phyloP scores from a whole-genome alignment of 2,329 filamentous ascomycete genomes.

The Aspergillus luchuensis region DNA sequence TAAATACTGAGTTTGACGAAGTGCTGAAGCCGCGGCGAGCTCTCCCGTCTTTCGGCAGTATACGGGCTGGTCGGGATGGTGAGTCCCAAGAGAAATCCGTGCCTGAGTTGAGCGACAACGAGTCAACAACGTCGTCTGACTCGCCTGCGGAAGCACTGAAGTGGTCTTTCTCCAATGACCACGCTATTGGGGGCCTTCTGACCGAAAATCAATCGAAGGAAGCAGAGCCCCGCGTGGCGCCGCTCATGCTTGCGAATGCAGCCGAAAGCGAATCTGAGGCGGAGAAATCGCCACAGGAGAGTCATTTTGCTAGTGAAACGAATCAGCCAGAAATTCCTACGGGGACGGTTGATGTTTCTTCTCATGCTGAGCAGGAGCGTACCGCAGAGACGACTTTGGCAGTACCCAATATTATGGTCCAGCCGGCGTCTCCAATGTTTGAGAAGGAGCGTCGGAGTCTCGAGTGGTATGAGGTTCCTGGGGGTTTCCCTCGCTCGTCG shows the following conservation, averaged over 20 bases:
- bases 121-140: conserved; percentile 44
- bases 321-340: neutral
- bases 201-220: conserved; percentile 38
- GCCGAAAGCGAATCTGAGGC: neutral
- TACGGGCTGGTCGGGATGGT: conserved; percentile 51
- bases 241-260: neutral
- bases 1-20: conserved; percentile 52
- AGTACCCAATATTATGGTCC: conserved; percentile 50
- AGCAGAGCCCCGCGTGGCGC: neutral
- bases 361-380: conserved; percentile 7
- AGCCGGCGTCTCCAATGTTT: conserved; percentile 50
- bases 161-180: conserved; percentile 54
- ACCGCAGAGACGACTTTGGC: conserved; percentile 17
- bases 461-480: conserved; percentile 58
- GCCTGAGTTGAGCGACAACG: conserved; percentile 33
- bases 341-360: conserved; percentile 14
- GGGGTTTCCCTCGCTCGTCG: conserved; percentile 55
- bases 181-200: conserved; percentile 54
- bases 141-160: conserved; percentile 43
- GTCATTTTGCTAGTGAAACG: neutral
- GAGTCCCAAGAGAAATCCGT: conserved; percentile 19
- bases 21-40: conserved; percentile 61
- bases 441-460: conserved; percentile 41
- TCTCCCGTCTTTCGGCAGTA: conserved; percentile 65
- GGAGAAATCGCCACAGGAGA: conserved; percentile 8